phyloP scores from a whole-genome alignment of 768 basidiomycete genomes.

The Tulasnella sp. region DNA sequence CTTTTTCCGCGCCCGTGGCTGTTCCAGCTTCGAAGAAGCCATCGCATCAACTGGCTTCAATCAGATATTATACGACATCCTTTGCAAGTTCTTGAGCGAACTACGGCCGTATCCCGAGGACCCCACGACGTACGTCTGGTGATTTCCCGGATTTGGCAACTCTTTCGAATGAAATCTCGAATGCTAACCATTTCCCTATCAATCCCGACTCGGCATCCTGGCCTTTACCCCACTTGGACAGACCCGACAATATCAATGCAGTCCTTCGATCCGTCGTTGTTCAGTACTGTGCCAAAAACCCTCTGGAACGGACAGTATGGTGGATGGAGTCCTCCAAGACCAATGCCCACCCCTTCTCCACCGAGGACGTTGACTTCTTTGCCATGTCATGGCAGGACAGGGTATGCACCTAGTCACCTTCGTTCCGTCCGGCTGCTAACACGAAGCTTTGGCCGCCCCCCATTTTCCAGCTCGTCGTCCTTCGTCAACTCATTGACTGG shows the following conservation, averaged over 20 bases:
- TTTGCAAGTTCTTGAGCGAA: conserved; percentile 72
- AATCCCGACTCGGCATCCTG: neutral
- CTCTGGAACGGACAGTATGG: conserved; percentile 53
- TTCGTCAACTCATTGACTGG: conserved; percentile 80
- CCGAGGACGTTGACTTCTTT: conserved; percentile 66
- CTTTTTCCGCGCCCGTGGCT: conserved; percentile 22
- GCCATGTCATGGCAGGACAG: conserved; percentile 77
- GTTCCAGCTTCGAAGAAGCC: conserved; percentile 68
- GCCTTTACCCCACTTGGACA: conserved; percentile 40
- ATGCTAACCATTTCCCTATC: neutral
- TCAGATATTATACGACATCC: conserved; percentile 64
- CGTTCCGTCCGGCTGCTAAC: conserved; percentile 27
- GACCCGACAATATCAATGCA: conserved; percentile 74
- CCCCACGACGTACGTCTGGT: conserved; percentile 9
- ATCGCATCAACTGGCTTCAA: conserved; percentile 59
- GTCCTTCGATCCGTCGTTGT: conserved; percentile 60
- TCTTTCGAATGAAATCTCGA: neutral
- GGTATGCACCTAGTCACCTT: conserved; percentile 45
- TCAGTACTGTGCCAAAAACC: conserved; percentile 45
- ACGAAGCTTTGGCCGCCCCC: conserved; percentile 29
- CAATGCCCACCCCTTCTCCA: conserved; percentile 72
- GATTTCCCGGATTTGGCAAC: conserved; percentile 7
- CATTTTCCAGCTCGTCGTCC: conserved; percentile 63
- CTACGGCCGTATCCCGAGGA: conserved; percentile 70
- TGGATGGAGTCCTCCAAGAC: conserved; percentile 66